Evolutionary conservation across 192 early-diverging fungal species (phyloP).

Genomic region (Backusella liffmaniae): DNA sequence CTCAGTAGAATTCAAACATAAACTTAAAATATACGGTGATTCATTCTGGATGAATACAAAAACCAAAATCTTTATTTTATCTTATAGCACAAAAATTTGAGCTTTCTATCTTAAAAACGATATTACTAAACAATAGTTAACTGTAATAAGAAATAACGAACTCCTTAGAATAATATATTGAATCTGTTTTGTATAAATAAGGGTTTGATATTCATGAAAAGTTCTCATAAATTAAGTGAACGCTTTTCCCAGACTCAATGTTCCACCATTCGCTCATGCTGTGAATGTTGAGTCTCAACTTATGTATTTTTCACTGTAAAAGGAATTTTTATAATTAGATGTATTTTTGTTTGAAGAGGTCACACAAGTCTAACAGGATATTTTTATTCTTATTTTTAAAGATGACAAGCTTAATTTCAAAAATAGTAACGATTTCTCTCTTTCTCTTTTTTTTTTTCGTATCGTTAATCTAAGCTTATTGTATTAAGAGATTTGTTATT

Average conservation of each 20-base stretch:
- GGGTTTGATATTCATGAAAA: neutral
- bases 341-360: neutral
- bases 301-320: neutral
- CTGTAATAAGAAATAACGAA: neutral
- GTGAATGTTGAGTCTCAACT: neutral
- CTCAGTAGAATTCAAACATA: neutral
- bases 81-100: too few species aligned
- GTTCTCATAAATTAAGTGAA: neutral
- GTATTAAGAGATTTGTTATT: too few species aligned
- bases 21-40: too few species aligned
- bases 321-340: conserved; percentile 1
- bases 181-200: neutral
- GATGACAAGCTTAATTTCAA: neutral
- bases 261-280: neutral
- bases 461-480: too few species aligned
- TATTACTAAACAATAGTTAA: neutral
- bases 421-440: neutral
- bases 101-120: too few species aligned
- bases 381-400: neutral
- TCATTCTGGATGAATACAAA: too few species aligned
- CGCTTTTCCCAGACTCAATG: neutral
- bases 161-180: neutral
- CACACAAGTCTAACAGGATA: neutral
- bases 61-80: too few species aligned
- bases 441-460: too few species aligned